phyloP scores from a whole-genome alignment of 768 basidiomycete genomes.

The Podaxis carcinomalis region DNA sequence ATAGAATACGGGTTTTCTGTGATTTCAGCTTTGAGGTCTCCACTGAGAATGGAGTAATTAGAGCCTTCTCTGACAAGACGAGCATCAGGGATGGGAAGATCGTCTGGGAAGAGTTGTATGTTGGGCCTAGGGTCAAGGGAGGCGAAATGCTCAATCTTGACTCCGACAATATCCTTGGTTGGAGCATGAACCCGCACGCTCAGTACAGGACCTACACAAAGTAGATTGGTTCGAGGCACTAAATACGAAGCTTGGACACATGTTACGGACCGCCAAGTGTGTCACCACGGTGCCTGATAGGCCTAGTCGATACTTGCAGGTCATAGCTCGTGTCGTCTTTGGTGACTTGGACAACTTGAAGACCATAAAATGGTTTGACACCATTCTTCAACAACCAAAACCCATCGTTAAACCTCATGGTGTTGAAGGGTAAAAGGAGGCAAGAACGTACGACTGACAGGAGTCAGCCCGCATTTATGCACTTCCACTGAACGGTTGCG shows the following conservation, averaged over 20 bases:
- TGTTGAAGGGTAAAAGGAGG: neutral
- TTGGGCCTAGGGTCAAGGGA: constrained; percentile 36
- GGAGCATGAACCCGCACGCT: constrained; percentile 49
- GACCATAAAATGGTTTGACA: constrained; percentile 54
- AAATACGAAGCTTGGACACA: neutral
- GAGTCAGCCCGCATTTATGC: constrained; percentile 1
- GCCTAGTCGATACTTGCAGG: constrained; percentile 56
- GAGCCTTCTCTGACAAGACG: constrained; percentile 29
- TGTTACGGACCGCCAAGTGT: constrained; percentile 46
- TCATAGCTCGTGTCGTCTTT: constrained; percentile 44
- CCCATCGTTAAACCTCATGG: constrained; percentile 73
- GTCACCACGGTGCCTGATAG: constrained; percentile 60
- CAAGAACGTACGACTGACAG: neutral
- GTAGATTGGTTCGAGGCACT: neutral
- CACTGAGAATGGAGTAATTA: constrained; percentile 34
- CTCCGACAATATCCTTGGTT: constrained; percentile 50
- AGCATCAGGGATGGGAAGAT: constrained; percentile 40
- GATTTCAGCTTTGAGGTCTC: constrained; percentile 50
- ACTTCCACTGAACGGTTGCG: neutral
- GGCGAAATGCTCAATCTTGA: constrained; percentile 53
- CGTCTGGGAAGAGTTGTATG: constrained; percentile 64
- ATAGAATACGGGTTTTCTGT: constrained; percentile 58
- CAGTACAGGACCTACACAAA: constrained; percentile 40
- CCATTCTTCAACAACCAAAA: constrained; percentile 66
- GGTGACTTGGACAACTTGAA: constrained; percentile 53